phyloP scores from a whole-genome alignment of 176 grass and related monocot species.

The Cocos nucifera region DNA sequence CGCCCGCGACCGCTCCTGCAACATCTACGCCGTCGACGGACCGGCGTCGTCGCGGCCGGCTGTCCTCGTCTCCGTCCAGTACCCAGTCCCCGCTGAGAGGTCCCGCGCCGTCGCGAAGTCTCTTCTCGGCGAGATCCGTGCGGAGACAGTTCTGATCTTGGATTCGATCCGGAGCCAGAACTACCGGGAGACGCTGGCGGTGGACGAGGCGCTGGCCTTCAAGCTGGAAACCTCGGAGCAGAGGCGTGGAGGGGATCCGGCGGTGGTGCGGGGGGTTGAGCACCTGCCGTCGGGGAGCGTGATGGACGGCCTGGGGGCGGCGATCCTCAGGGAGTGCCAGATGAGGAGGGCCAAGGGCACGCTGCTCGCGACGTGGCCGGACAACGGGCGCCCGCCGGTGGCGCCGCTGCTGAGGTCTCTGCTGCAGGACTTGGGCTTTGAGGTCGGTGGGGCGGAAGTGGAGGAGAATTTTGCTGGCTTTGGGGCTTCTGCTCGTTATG shows the following conservation, averaged over 20 bases:
- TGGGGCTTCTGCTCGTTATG: slow-evolving; percentile 24
- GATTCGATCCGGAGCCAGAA: slow-evolving; percentile 51
- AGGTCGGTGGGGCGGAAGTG: slow-evolving; percentile 17
- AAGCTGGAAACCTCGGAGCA: slow-evolving; percentile 85
- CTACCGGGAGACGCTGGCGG: slow-evolving; percentile 53
- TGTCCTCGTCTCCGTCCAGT: slow-evolving; percentile 42
- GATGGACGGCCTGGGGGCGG: slow-evolving; percentile 70
- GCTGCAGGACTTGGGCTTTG: slow-evolving; percentile 43
- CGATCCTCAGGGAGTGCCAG: slow-evolving; percentile 65
- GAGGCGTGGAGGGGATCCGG: slow-evolving; percentile 20
- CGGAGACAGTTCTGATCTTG: slow-evolving; percentile 60
- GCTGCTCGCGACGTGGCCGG: slow-evolving; percentile 75
- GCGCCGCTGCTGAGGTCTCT: slow-evolving; percentile 31
- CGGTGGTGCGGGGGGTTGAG: slow-evolving; percentile 29
- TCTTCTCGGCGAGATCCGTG: slow-evolving; percentile 39
- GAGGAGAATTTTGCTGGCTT: slow-evolving; percentile 5
- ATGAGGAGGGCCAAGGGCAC: slow-evolving; percentile 62
- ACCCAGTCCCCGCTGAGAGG: slow-evolving; percentile 36
- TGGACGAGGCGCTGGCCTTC: slow-evolving; percentile 56
- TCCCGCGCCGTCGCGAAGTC: slow-evolving; percentile 46
- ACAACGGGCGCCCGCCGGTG: slow-evolving; percentile 26
- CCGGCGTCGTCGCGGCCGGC: not conserved
- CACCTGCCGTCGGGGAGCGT: slow-evolving; percentile 62
- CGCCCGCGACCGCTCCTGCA: slow-evolving; percentile 34
- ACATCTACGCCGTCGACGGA: slow-evolving; percentile 38